phyloP scores from a whole-genome alignment of 495 filamentous ascomycete species.

The Penicillium dipodomyicola region DNA sequence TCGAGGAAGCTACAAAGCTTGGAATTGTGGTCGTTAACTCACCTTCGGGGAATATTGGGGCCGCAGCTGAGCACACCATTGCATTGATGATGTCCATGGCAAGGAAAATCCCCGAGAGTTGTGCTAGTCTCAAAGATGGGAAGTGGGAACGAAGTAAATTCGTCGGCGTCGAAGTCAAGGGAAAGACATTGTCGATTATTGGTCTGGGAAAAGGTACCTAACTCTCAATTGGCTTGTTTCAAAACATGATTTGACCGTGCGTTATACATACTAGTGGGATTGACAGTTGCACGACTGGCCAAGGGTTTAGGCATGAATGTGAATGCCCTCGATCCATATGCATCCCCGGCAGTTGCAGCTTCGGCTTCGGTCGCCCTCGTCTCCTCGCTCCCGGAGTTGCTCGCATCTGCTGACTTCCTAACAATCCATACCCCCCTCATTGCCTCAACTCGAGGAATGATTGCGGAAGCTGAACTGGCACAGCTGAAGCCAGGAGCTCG shows the following conservation, averaged over 20 bases:
- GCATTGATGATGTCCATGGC: slow-evolving; percentile 65
- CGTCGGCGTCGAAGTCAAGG: slow-evolving; percentile 67
- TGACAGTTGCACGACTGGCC: slow-evolving; percentile 67
- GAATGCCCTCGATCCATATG: slow-evolving; percentile 65
- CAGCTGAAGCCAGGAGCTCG: slow-evolving; percentile 65
- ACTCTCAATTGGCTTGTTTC: not conserved
- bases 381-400: slow-evolving; percentile 51
- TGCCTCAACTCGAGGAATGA: slow-evolving; percentile 65
- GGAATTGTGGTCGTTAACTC: slow-evolving; percentile 72
- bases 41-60: slow-evolving; percentile 66
- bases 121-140: slow-evolving; percentile 55
- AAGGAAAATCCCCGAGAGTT: slow-evolving; percentile 60
- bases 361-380: slow-evolving; percentile 56
- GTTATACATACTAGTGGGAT: slow-evolving; percentile 52
- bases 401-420: slow-evolving; percentile 64
- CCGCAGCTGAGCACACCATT: slow-evolving; percentile 68
- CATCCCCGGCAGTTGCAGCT: slow-evolving; percentile 56
- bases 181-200: slow-evolving; percentile 65
- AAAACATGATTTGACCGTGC: slow-evolving; percentile 2
- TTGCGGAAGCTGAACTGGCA: slow-evolving; percentile 57
- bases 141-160: slow-evolving; percentile 69
- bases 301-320: slow-evolving; percentile 68
- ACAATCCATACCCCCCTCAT: slow-evolving; percentile 75
- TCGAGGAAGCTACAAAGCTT: slow-evolving; percentile 58
- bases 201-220: slow-evolving; percentile 63